Evolutionary conservation across 2,329 filamentous ascomycete genomes (phyloP).

Genomic region (Alternaria consortialis): DNA sequence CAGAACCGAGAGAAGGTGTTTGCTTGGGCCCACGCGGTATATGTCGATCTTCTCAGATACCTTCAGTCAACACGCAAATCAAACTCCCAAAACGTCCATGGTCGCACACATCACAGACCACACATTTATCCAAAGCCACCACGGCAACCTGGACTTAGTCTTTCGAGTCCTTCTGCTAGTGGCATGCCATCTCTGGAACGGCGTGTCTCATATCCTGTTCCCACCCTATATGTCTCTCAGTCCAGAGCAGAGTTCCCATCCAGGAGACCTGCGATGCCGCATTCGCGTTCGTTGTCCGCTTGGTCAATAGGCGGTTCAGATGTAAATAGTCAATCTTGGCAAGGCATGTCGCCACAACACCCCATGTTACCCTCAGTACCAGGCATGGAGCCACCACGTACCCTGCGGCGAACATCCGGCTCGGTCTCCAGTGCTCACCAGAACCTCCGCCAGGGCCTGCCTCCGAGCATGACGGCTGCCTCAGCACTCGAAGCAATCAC

Average conservation of each 20-base stretch:
- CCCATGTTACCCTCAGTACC: slow-evolving; percentile 30
- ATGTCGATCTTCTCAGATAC: slow-evolving; percentile 59
- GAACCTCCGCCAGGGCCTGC: slow-evolving; percentile 37
- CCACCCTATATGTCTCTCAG: slow-evolving; percentile 30
- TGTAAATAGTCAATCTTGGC: slow-evolving; percentile 36
- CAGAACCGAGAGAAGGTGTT: slow-evolving; percentile 57
- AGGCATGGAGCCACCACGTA: slow-evolving; percentile 40
- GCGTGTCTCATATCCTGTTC: slow-evolving; percentile 40
- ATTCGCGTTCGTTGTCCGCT: slow-evolving; percentile 43
- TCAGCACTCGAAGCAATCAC: slow-evolving; percentile 50
- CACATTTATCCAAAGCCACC: slow-evolving; percentile 70
- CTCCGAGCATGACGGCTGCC: slow-evolving; percentile 48
- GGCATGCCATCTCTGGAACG: slow-evolving; percentile 47
- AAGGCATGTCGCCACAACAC: slow-evolving; percentile 33
- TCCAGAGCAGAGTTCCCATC: slow-evolving; percentile 30
- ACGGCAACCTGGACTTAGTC: slow-evolving; percentile 63
- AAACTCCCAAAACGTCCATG: slow-evolving; percentile 52
- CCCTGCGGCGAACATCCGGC: slow-evolving; percentile 47
- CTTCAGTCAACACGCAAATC: slow-evolving; percentile 57
- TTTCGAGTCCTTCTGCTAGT: slow-evolving; percentile 48
- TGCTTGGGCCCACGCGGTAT: slow-evolving; percentile 58
- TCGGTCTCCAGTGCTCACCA: slow-evolving; percentile 42
- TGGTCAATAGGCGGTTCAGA: slow-evolving; percentile 36
- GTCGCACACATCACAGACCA: slow-evolving; percentile 59
- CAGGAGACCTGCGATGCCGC: slow-evolving; percentile 33